Conservation (phyloP, 2,329 filamentous ascomycete species). For the Ilyonectria sp. region DNA sequence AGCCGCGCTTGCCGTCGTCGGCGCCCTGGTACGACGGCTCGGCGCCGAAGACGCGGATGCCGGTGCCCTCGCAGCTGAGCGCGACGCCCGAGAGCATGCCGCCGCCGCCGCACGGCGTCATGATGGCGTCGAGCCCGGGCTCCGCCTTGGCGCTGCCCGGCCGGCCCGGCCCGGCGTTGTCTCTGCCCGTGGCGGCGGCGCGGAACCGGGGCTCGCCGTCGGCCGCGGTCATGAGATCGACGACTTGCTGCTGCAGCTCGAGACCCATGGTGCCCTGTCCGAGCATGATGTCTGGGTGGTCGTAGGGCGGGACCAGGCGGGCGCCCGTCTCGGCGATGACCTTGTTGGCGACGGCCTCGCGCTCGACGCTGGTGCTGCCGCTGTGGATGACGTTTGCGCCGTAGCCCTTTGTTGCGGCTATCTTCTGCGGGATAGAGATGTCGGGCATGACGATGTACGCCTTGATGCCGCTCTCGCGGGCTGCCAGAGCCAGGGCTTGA, state of each 20-base stretch:
- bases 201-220: slow-evolving; percentile 36
- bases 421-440: slow-evolving; percentile 89
- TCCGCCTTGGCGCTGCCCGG: slow-evolving; percentile 38
- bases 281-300: slow-evolving; percentile 91
- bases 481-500: slow-evolving; percentile 90
- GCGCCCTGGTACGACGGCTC: slow-evolving; percentile 88
- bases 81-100: slow-evolving; percentile 90
- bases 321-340: slow-evolving; percentile 82
- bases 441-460: slow-evolving; percentile 93
- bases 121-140: slow-evolving; percentile 75
- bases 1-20: slow-evolving; percentile 84
- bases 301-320: slow-evolving; percentile 88
- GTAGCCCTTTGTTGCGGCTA: slow-evolving; percentile 84
- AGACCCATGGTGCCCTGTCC: slow-evolving; percentile 93
- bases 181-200: slow-evolving; percentile 40
- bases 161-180: slow-evolving; percentile 31
- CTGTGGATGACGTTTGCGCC: slow-evolving; percentile 86
- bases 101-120: slow-evolving; percentile 89
- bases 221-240: slow-evolving; percentile 61
- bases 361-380: slow-evolving; percentile 84
- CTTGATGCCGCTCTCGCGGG: slow-evolving; percentile 79
- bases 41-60: slow-evolving; percentile 85
- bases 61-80: slow-evolving; percentile 79
- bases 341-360: slow-evolving; percentile 81
- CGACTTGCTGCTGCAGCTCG: slow-evolving; percentile 84